Evolutionary conservation across 2,329 filamentous ascomycete species (phyloP).

Genomic region (Bipolaris gigantea): DNA sequence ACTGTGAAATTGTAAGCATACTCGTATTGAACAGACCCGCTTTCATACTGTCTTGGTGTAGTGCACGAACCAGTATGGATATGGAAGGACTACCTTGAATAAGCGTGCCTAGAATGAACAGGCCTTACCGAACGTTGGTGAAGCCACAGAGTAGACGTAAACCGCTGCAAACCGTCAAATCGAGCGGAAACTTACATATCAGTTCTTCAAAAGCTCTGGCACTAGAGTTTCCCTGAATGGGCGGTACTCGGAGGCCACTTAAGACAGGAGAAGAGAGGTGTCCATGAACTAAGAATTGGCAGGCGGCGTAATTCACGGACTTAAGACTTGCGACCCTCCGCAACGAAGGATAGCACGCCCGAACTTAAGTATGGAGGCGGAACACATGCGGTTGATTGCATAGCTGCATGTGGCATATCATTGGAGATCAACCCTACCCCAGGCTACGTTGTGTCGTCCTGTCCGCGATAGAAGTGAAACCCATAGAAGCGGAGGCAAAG

Average conservation of each 20-base stretch:
- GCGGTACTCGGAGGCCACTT: background rate
- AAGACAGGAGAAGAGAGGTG: background rate
- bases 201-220: background rate
- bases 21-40: background rate
- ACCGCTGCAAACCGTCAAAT: background rate
- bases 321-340: constrained; percentile 4
- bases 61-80: background rate
- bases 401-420: background rate
- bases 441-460: background rate
- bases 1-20: constrained; percentile 10
- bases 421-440: background rate
- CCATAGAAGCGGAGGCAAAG: too few species aligned
- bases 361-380: background rate
- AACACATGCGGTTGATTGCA: background rate
- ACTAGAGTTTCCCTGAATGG: background rate
- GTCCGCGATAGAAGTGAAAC: background rate
- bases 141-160: background rate
- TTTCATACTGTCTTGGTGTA: background rate
- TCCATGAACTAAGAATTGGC: background rate
- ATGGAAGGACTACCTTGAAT: background rate
- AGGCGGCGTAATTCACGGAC: background rate
- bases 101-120: background rate
- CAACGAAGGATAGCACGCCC: background rate
- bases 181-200: background rate
- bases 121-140: constrained; percentile 8